Percentiles rank a stretch among this genome's conserved stretches.
Evolutionary conservation across 2,329 filamentous ascomycete genomes (phyloP).

Genomic region (Botrytis galanthina): DNA sequence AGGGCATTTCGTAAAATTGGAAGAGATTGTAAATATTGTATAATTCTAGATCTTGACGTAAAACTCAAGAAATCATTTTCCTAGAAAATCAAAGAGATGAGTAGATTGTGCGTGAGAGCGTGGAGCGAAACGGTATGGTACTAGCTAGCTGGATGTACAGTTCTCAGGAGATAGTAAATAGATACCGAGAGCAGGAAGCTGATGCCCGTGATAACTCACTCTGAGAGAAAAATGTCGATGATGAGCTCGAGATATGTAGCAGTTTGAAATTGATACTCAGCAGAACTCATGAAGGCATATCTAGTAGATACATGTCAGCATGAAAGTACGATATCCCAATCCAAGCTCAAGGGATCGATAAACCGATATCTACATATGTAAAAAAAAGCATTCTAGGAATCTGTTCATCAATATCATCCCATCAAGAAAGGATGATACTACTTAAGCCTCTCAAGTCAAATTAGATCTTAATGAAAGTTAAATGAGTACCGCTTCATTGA

Average conservation of each 20-base stretch:
- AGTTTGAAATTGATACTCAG: not conserved
- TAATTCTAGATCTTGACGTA: not conserved
- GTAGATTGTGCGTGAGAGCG: too few relatives aligned
- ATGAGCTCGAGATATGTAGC: not conserved
- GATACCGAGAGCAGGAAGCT: not conserved
- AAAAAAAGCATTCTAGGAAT: not conserved
- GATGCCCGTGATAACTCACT: not conserved
- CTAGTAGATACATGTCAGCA: not conserved
- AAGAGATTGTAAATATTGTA: accelerated
- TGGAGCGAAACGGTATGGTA: not conserved
- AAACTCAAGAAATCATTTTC: not conserved
- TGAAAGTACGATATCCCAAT: not conserved
- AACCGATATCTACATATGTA: not conserved
- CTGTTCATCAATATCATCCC: not conserved
- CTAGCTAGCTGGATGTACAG: not conserved
- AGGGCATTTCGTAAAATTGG: not conserved
- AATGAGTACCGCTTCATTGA: not conserved
- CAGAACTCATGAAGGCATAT: not conserved
- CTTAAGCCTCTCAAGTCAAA: not conserved
- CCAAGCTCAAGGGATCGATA: not conserved
- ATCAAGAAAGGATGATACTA: not conserved
- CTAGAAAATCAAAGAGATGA: too few relatives aligned
- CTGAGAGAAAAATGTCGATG: not conserved
- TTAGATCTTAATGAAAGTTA: not conserved
- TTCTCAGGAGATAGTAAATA: not conserved